Base-by-base conservation (phyloP, 2,329 filamentous ascomycete genomes). In the Fusarium hainanense region DNA sequence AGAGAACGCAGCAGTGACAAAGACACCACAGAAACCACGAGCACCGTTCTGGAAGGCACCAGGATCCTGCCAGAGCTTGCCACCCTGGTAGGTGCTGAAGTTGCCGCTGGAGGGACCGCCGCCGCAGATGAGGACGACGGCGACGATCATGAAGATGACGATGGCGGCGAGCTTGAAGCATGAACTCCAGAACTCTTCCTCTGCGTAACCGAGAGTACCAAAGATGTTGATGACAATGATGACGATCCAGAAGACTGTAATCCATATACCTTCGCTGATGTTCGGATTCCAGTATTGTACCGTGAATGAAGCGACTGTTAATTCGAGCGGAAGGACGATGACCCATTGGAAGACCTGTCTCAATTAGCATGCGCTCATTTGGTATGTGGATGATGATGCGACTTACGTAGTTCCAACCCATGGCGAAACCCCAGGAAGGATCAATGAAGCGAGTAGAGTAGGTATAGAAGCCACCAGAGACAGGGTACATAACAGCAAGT, bases 1-100 rank as follows among this genome's bases (percentile, higher is more conserved):
- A 40, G 90, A 83, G 74, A 92, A 92, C 14, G 90, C 90, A 7
- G 90, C 90, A 2, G 88, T 91, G 57, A 92, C 89, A 66, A 92
- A 91, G 61, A 90, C 88, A 65, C 84, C 85, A 77, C 89, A 92
- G 69, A 92, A 86, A 7, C 90, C 90, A 62, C 89, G 87, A 82
- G 91, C 92, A 30, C 90, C 90, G 70, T 92, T 87, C 78, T 91
- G 82, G 79, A 92, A 93, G 0, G 83, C 83, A 3, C 83, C 83
- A 0, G 83, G 79, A 4, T 75, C 7, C 1, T 63, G 34, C 74
- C 79, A 80, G 59, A 75, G 54, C 28, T 80, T 77, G n/a, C 79
- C 78, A 6, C 85, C 83, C 73, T 75, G 79, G 69, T 83, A 85
- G 9, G 80, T 67, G 68, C 76, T 75, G 68, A 84, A 85, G 4